Percentiles rank a stretch among this genome's conserved stretches.
These are phyloP conservation scores for Entophlyctis luteolus DNA, from an alignment of 192 early-diverging fungal species.

Conservation along the genomic window DNA sequence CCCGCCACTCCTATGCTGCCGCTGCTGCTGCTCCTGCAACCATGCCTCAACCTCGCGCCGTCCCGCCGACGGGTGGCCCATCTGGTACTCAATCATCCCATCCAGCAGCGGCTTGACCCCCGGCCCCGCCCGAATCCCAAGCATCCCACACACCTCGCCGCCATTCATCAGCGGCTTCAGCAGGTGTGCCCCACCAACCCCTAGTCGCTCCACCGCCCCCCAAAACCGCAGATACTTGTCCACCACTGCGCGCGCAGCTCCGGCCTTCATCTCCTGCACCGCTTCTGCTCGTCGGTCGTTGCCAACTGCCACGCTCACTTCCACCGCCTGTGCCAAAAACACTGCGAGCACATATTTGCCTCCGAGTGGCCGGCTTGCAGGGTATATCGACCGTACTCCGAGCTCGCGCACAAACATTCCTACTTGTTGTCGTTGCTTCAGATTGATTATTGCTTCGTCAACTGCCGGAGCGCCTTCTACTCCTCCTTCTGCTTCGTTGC, in stretches of 20 bases:
- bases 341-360: constrained; percentile 37
- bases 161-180: constrained; percentile 50
- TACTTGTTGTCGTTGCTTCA: constrained; percentile 14
- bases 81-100: constrained; percentile 77
- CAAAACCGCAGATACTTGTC: constrained; percentile 26
- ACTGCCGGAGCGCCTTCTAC: not conserved
- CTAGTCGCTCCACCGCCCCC: not conserved
- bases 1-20: too few species aligned
- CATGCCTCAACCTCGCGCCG: not conserved
- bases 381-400: constrained; percentile 16
- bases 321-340: constrained; percentile 20
- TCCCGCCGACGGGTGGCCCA: constrained; percentile 54
- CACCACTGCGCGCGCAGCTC: constrained; percentile 5
- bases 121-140: constrained; percentile 74
- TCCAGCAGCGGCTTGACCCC: constrained; percentile 59
- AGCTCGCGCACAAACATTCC: constrained; percentile 38
- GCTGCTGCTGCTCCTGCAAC: too few species aligned
- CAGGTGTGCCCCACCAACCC: not conserved
- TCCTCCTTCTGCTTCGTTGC: not conserved
- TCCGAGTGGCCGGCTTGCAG: not conserved
- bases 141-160: constrained; percentile 53
- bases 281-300: not conserved
- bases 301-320: constrained; percentile 3
- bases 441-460: not conserved
- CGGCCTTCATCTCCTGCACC: not conserved